Evolutionary conservation across 257 asterid genomes (phyloP), one percentile per base, ranked within the genome.

Genomic region (Nicotiana otophora): DNA sequence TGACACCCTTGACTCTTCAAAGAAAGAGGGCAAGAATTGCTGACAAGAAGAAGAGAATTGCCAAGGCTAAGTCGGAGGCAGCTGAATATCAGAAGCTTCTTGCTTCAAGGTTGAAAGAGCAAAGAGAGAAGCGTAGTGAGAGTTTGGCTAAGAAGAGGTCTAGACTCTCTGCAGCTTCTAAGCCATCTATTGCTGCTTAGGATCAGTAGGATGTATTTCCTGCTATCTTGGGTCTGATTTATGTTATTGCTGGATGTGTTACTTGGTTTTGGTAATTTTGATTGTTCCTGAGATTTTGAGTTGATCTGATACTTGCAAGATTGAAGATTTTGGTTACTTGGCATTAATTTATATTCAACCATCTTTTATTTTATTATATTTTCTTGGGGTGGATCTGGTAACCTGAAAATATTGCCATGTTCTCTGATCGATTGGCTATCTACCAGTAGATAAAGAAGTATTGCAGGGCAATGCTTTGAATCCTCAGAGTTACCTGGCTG

Each of bases 1-100:
- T 74, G 62, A 74, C 80, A 23, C 80, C 80, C 14, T 74, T 74
- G 46, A 74, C 80, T 51, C 42, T 74, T 61, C 80, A 74, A 74
- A 51, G 80, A 74, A 74, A 74, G 80, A 74, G 80, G 80, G 80
- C 80, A 26, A 74, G 80, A 74, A 74, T 74, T 26, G 80, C 80
- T 51, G 80, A 74, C 26, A 74, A 74, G 80, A 74, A 74, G 80
- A 74, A 74, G 42, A 74, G 80, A 74, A 74, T 74, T 26, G 80
- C 63, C 39, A 74, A 74, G 80, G 80, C 80, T 20, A 74, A 74
- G 80, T 74, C 63, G 28, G 80, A 74, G 62, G 80, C 80, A 48
- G 80, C 80, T 74, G 80, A 74, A 46, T 74, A 74, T 74, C 80
- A 74, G 80, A 74, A 74, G 63, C 80, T 74, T 74, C 80, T 74